phyloP scores from a whole-genome alignment of 108 stramenopile species.

The Chaetoceros muelleri region DNA sequence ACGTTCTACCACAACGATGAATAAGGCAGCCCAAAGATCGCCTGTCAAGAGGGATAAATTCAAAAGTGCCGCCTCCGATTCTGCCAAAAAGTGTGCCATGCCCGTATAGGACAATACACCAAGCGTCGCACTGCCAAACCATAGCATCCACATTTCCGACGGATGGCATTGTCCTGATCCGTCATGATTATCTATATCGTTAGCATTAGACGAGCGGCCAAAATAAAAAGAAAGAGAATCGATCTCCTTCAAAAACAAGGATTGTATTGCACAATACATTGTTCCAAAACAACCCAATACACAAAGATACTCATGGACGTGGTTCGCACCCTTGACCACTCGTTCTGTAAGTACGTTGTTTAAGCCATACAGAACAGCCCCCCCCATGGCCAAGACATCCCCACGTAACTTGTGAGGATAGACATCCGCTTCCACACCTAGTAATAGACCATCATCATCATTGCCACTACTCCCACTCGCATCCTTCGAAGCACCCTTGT shows the following conservation, averaged over 20 bases:
- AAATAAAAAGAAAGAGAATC: too few species aligned
- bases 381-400: constrained; percentile 42
- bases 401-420: constrained; percentile 29
- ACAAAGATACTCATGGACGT: constrained; percentile 58
- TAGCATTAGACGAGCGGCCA: too few species aligned
- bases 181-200: constrained; percentile 4
- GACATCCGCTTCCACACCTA: not conserved
- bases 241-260: constrained; percentile 25
- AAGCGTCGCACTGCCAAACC: constrained; percentile 7
- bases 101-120: constrained; percentile 36
- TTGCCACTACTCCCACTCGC: not conserved
- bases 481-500: not conserved
- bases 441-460: constrained; percentile 1
- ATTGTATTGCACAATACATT: constrained; percentile 28
- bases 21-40: constrained; percentile 61
- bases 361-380: constrained; percentile 48
- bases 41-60: constrained; percentile 54
- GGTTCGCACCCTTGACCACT: constrained; percentile 42
- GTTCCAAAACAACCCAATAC: constrained; percentile 66
- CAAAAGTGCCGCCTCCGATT: constrained; percentile 61
- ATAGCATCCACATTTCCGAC: not conserved
- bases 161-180: not conserved
- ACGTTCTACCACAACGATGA: constrained; percentile 27
- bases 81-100: constrained; percentile 36
- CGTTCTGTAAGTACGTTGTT: constrained; percentile 60